Evolutionary conservation across 169 alveolate genomes (phyloP).

Genomic region (Eimeria tenella): DNA sequence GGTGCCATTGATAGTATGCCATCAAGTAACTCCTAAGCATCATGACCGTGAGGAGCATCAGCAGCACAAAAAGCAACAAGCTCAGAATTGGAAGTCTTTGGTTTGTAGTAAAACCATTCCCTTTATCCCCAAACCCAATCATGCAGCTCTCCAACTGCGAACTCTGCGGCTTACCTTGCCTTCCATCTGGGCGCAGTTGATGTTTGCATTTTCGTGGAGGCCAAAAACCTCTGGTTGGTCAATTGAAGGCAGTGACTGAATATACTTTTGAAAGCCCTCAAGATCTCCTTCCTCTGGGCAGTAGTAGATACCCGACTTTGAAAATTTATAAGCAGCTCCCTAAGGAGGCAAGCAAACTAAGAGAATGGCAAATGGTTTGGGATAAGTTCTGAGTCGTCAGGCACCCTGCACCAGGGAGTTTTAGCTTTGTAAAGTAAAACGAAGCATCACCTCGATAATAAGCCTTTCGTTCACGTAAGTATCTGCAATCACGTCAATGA

Average conservation of each 20-base stretch:
- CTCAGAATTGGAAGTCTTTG: no score
- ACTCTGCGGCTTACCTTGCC: constrained; percentile 83
- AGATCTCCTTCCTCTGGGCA: constrained; percentile 92
- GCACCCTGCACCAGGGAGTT: no score
- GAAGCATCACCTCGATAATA: constrained; percentile 60
- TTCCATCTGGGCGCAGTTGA: constrained; percentile 92
- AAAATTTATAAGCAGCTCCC: constrained; percentile 88
- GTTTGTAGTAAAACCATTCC: no score
- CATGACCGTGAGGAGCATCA: not conserved
- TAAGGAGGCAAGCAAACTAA: constrained; percentile 11
- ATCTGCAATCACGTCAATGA: constrained; percentile 70
- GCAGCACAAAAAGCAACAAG: not conserved
- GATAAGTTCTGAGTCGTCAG: no score
- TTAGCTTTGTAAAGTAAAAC: not conserved
- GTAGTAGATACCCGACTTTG: constrained; percentile 92
- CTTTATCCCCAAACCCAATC: no score
- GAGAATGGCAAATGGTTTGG: not conserved
- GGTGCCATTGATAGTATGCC: constrained; percentile 77
- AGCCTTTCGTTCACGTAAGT: constrained; percentile 70
- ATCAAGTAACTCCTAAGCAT: constrained; percentile 61
- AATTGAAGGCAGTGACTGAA: constrained; percentile 91
- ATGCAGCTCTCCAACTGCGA: no score
- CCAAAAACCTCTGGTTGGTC: constrained; percentile 97
- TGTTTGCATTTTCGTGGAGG: constrained; percentile 95
- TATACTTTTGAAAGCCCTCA: constrained; percentile 91